These are phyloP conservation scores for Nitzschia sp. DNA, from an alignment of 108 stramenopile genomes.

Conservation along the genomic window DNA sequence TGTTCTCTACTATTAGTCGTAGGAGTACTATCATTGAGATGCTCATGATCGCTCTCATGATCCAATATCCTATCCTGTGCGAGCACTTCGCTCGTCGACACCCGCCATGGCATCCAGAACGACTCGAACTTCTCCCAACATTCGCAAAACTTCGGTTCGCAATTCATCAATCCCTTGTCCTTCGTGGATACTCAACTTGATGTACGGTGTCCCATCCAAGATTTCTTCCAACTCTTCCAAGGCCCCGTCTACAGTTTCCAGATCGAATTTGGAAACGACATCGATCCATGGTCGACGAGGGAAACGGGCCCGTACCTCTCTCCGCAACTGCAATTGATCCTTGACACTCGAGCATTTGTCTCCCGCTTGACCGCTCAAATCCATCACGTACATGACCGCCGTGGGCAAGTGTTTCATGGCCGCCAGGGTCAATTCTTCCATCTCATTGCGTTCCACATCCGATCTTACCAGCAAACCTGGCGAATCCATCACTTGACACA, in stretches of 20 bases:
- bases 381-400: conserved; percentile 97
- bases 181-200: conserved; percentile 75
- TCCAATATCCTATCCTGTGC: conserved; percentile 4
- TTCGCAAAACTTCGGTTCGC: conserved; percentile 71
- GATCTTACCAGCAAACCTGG: conserved; percentile 88
- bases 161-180: conserved; percentile 77
- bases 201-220: conserved; percentile 61
- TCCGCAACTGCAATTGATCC: conserved; percentile 86
- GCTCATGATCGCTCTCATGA: too few relatives aligned
- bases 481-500: conserved; percentile 90
- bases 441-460: conserved; percentile 88
- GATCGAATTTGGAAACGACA: conserved; percentile 92
- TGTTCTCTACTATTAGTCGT: too few relatives aligned
- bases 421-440: conserved; percentile 95
- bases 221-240: conserved; percentile 68
- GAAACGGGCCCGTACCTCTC: conserved; percentile 73
- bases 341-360: conserved; percentile 83
- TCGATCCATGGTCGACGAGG: conserved; percentile 95
- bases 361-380: conserved; percentile 88
- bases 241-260: conserved; percentile 73
- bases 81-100: conserved; percentile 51
- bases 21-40: too few relatives aligned
- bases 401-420: conserved; percentile 95
- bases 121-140: conserved; percentile 87
- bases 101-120: conserved; percentile 87